Evolutionary conservation across 768 basidiomycete genomes (phyloP).

Genomic region (Termitomyces eurrhizus): DNA sequence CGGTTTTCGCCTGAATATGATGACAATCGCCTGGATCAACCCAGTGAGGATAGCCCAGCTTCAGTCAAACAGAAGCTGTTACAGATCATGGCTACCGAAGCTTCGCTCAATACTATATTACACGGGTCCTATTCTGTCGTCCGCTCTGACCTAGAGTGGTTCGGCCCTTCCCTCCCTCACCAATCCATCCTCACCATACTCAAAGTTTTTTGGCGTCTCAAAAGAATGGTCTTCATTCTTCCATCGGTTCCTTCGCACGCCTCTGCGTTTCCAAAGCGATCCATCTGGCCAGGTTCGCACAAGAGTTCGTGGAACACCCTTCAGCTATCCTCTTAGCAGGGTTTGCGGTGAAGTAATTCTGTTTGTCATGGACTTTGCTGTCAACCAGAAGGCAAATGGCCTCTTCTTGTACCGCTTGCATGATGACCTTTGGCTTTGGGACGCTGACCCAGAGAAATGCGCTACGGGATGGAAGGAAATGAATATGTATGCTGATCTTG

Average conservation of each 20-base stretch:
- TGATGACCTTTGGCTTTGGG: constrained; percentile 45
- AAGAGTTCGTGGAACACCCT: constrained; percentile 39
- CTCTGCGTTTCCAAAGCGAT: constrained; percentile 14
- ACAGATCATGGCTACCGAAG: constrained; percentile 37
- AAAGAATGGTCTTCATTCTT: constrained; percentile 30
- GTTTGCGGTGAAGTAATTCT: constrained; percentile 38
- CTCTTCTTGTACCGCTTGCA: constrained; percentile 42
- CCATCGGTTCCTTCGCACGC: constrained; percentile 15
- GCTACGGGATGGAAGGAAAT: constrained; percentile 38
- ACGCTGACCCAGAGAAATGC: constrained; percentile 27
- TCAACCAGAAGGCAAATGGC: constrained; percentile 38
- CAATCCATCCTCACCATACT: constrained; percentile 34
- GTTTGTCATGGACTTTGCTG: constrained; percentile 45
- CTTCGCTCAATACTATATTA: constrained; percentile 32
- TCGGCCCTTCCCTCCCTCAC: constrained; percentile 38
- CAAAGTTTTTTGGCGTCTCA: constrained; percentile 35
- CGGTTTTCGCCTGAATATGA: constrained; percentile 1
- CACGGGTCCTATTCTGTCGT: constrained; percentile 27
- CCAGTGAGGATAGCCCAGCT: constrained; percentile 13
- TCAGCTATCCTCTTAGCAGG: constrained; percentile 36
- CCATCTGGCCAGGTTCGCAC: constrained; percentile 20
- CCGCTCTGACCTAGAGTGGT: constrained; percentile 34
- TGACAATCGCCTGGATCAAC: constrained; percentile 28
- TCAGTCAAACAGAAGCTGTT: constrained; percentile 36
- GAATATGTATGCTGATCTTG: constrained; percentile 35